Evolutionary conservation across 2,329 filamentous ascomycete species (phyloP).

Genomic region (Daldinia sp.): DNA sequence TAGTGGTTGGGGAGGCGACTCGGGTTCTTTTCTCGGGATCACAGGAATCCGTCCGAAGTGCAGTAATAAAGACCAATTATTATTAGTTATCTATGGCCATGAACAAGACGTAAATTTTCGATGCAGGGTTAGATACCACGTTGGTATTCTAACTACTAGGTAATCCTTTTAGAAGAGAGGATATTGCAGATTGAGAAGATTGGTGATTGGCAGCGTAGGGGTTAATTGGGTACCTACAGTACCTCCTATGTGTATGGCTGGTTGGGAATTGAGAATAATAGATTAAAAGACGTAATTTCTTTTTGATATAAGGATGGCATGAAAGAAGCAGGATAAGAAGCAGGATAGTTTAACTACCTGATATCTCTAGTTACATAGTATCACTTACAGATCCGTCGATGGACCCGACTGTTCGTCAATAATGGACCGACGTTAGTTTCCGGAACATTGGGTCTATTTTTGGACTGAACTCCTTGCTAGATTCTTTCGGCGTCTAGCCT

Average conservation of each 20-base stretch:
- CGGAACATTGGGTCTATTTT: slow-evolving; percentile 25
- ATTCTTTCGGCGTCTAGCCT: slow-evolving; percentile 5
- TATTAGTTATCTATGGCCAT: slow-evolving; percentile 17
- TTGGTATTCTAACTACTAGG: background rate
- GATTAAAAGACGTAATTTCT: no score
- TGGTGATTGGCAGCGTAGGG: background rate
- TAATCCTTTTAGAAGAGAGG: background rate
- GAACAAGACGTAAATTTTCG: background rate
- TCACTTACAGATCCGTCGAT: no score
- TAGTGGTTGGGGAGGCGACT: no score
- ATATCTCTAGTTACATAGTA: background rate
- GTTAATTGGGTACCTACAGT: background rate
- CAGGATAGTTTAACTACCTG: no score
- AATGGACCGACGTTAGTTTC: slow-evolving; percentile 8
- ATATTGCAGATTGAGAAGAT: background rate
- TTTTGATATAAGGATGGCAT: no score
- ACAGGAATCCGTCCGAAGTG: slow-evolving; percentile 11
- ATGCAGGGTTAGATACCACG: slow-evolving; percentile 8
- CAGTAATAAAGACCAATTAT: slow-evolving; percentile 2
- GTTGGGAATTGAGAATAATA: no score
- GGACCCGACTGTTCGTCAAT: slow-evolving; percentile 16
- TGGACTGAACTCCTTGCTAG: slow-evolving; percentile 13
- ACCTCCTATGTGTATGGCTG: no score
- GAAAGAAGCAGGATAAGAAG: no score
- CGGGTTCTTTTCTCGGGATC: slow-evolving; percentile 13